Base-by-base conservation (phyloP, 495 filamentous ascomycete species). In the Cryomyces minteri region DNA sequence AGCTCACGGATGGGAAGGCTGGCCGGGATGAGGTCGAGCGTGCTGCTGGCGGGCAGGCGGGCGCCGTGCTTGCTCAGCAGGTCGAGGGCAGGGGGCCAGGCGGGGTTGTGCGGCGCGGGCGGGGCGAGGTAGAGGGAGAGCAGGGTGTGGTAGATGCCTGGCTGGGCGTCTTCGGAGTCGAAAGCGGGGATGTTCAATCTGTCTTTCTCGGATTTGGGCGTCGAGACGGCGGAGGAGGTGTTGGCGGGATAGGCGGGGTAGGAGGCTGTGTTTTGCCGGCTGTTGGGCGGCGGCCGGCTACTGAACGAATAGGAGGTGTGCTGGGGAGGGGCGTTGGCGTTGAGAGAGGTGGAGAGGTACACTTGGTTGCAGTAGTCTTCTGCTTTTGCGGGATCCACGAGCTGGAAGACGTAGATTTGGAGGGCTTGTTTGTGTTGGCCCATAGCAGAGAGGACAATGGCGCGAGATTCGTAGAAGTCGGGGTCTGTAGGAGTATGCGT, bases 311-410 rank as follows among this genome's bases (percentile, higher is more conserved):
- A 25, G 18, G 18, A 25, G 18, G 18, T 25, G 18, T 25, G 18
- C 18, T 25, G 18, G 18, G 18, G 18, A 25, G 18, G 18, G 18
- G 18, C 18, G 18, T 25, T 25, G 18, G 18, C 18, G 18, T 38
- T 9, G 34, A 38, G 34, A 14, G 34, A 38, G 10, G 62, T 68
- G 40, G 67, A 59, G 43, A 80, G 67, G 62, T 93, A 80, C 41
- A 84, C 72, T 43, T 73, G 76, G 64, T 90, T 93, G 66, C 88
- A 94, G 60, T 95, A 94, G 55, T 92, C 84, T 72, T 99, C 90
- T 40, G 90, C 92, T 58, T 94, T 96, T 4, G 65, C 68, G 48
- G 84, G 84, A 57, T 90, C 80, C 47, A 82, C 63, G 46, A 99
- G 69, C 54, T 88, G 88, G 65, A 94, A 99, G 9, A 96, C 88